phyloP scores from a whole-genome alignment of 129 eudicot species.

The Flaveria ramosissima region DNA sequence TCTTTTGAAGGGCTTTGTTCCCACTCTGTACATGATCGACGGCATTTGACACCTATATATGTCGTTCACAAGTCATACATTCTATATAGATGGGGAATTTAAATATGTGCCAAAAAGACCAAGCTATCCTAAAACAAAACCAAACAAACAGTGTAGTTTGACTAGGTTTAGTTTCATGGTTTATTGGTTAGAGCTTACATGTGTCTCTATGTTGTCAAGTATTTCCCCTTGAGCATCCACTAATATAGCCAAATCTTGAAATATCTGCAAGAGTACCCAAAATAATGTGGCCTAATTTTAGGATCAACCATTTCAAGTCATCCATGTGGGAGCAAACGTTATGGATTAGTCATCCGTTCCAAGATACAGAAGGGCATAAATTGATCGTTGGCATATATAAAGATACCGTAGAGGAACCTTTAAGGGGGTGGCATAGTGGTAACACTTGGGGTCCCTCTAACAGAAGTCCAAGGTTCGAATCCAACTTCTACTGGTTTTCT shows the following conservation, averaged over 20 bases:
- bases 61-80: slow-evolving; percentile 4
- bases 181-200: slow-evolving; percentile 45
- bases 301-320: not conserved
- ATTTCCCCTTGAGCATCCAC: slow-evolving; percentile 89
- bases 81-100: not conserved
- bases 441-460: no score
- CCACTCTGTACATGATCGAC: slow-evolving; percentile 86
- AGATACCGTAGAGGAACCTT: not conserved
- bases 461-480: no score
- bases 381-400: not conserved
- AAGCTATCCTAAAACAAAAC: not conserved
- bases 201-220: slow-evolving; percentile 86
- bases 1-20: slow-evolving; percentile 63
- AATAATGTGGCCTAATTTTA: not conserved
- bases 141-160: not conserved
- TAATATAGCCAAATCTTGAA: slow-evolving; percentile 87
- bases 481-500: no score
- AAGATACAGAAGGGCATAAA: not conserved
- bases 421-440: no score
- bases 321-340: not conserved
- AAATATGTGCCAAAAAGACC: no score
- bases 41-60: slow-evolving; percentile 70
- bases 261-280: slow-evolving; percentile 54
- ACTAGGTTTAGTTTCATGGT: not conserved
- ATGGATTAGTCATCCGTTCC: not conserved